These are phyloP conservation scores for Chara braunii DNA, from an alignment of 139 green algal species.

Conservation along the genomic window DNA sequence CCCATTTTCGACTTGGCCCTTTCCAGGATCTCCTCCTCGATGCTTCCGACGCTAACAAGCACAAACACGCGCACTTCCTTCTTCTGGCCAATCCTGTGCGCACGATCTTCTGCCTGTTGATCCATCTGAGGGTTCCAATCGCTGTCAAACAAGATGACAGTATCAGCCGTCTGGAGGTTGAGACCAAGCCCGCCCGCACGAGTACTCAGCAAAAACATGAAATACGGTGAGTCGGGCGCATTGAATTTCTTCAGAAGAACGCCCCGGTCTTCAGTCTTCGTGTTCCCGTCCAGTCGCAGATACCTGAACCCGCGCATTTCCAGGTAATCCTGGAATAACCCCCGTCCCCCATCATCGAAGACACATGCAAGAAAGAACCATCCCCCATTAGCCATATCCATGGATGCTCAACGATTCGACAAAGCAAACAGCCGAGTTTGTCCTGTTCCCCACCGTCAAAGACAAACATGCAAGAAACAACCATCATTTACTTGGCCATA, in stretches of 20 bases:
- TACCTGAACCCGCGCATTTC: constrained; percentile 46
- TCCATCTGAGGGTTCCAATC: constrained; percentile 69
- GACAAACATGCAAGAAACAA: too few species aligned
- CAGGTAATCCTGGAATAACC: constrained; percentile 53
- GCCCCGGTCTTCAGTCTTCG: constrained; percentile 56
- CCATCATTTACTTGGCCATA: too few species aligned
- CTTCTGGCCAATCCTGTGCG: constrained; percentile 66
- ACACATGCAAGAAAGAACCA: too few species aligned
- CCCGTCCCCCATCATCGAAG: too few species aligned
- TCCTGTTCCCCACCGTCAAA: too few species aligned
- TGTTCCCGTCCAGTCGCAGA: constrained; percentile 66
- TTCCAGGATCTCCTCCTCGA: constrained; percentile 71
- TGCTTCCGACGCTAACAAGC: constrained; percentile 57
- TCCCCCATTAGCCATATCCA: too few species aligned
- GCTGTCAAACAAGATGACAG: constrained; percentile 65
- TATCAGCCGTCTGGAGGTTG: constrained; percentile 77
- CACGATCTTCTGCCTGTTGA: constrained; percentile 63
- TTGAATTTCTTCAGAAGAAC: constrained; percentile 60
- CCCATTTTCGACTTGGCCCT: constrained; percentile 61
- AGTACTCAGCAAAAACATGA: constrained; percentile 71
- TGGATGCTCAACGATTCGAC: too few species aligned
- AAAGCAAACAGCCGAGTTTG: too few species aligned
- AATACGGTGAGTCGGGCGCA: constrained; percentile 45
- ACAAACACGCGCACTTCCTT: constrained; percentile 65
- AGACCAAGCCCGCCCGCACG: constrained; percentile 66